Percentiles rank a stretch among this genome's conserved stretches.
phyloP scores from a whole-genome alignment of 2,329 filamentous ascomycete species.

The Beauveria bassiana region DNA sequence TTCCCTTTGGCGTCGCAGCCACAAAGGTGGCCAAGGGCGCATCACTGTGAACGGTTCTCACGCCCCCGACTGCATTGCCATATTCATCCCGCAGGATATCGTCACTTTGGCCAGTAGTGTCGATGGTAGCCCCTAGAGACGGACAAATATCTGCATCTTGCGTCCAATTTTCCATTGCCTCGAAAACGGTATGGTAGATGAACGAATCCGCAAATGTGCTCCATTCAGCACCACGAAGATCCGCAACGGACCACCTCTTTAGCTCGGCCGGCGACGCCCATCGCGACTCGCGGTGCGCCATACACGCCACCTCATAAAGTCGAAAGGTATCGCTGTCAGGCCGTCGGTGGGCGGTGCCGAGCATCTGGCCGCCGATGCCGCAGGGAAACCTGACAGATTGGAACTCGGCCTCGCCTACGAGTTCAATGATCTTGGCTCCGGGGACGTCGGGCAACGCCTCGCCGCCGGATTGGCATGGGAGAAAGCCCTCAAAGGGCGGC shows the following conservation, averaged over 20 bases:
- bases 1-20: conserved; percentile 15
- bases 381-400: conserved; percentile 14
- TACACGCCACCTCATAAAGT: conserved; percentile 14
- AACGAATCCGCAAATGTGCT: conserved; percentile 16
- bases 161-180: conserved; percentile 12
- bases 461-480: conserved; percentile 16
- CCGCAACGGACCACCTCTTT: conserved; percentile 12
- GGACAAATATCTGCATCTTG: background rate
- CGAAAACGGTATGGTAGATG: conserved; percentile 16
- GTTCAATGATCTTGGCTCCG: background rate
- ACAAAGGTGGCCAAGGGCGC: conserved; percentile 13
- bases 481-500: conserved; percentile 13
- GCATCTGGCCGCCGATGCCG: conserved; percentile 14
- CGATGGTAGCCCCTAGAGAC: background rate
- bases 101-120: conserved; percentile 2
- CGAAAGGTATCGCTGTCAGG: conserved; percentile 13
- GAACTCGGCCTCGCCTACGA: conserved; percentile 16
- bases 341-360: conserved; percentile 11
- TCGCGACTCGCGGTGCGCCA: conserved; percentile 16
- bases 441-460: background rate
- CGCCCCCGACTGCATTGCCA: conserved; percentile 15
- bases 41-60: conserved; percentile 13
- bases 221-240: conserved; percentile 12
- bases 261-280: conserved; percentile 12
- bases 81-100: conserved; percentile 15